Base-by-base conservation (phyloP, 2,329 filamentous ascomycete species). In the Chaetomium sp. region DNA sequence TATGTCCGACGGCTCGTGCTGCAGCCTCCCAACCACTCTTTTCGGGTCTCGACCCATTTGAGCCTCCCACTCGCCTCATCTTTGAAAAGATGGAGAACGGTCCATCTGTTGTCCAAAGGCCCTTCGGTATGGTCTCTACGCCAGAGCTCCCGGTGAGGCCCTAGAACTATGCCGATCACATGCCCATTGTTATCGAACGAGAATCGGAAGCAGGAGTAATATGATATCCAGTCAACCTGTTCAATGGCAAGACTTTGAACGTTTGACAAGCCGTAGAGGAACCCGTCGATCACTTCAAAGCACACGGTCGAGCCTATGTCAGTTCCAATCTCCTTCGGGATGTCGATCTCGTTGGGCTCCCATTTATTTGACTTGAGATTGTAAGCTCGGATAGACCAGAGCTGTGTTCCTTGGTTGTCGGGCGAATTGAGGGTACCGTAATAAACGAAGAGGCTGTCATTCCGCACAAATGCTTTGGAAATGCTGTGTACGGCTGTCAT, bases 51-150 rank as follows among this genome's bases (percentile, higher is more conserved):
- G 0, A 88, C 69, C 14, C 89, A 83, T 50, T 79, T 74, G 1
- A 87, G 69, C 11, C 75, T 68, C 1, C 82, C 81, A 0, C 79
- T 84, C 9, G 64, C 63, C 57, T 88, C 82, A 56, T 88, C 81
- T 37, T 73, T 74, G 34, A 81, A 77, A 1, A 91, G 71, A 4
- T 78, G 78, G 3, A 91, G 71, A 55, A 83, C 80, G 0, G 81
- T 86, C 87, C 87, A 91, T 2, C 85, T 79, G 62, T 90, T 84
- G 61, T 91, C 86, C 12, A 90, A 82, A 0, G 85, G 80, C 0
- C 87, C 87, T 66, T 91, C 87, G 34, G 72, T 73, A 61, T 89
- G 84, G 49, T 86, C 76, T 12, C 87, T 79, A 6, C 87, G 76
- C 79, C 84, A 89, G 45, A 85, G 76, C 19, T 73, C 70, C 44